These are phyloP conservation scores for Karstenula rhodostoma DNA, from an alignment of 2,329 filamentous ascomycete genomes.

Conservation along the genomic window DNA sequence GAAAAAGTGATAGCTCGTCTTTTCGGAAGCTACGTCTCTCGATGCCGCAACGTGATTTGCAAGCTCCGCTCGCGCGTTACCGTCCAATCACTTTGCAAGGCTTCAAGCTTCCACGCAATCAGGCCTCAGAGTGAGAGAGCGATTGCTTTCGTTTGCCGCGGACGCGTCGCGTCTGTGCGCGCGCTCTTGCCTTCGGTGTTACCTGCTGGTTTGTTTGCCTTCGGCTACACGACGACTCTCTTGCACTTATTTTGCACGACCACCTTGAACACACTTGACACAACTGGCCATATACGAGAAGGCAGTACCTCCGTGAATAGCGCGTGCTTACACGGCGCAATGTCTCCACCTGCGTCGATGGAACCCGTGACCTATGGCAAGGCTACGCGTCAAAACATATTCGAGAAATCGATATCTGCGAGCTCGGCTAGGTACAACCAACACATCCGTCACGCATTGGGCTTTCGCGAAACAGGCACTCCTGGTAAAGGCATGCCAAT, in stretches of 20 bases:
- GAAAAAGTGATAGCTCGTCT: neutral
- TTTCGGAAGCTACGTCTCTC: neutral
- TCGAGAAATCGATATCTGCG: neutral
- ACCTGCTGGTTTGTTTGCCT: constrained; percentile 7
- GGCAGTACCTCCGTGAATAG: neutral
- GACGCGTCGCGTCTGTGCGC: neutral
- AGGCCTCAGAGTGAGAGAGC: neutral
- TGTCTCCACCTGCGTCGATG: neutral
- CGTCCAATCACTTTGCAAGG: neutral
- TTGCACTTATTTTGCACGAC: neutral
- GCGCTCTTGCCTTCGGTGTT: neutral
- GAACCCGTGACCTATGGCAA: neutral
- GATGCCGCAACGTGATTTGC: neutral
- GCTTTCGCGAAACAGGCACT: constrained; percentile 10
- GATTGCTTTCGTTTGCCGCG: neutral
- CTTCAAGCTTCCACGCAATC: neutral
- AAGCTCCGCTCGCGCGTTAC: neutral
- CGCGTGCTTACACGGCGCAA: neutral
- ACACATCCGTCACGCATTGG: constrained; percentile 8
- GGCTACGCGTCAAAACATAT: constrained; percentile 4
- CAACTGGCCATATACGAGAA: neutral
- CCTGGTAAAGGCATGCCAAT: neutral
- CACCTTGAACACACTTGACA: neutral
- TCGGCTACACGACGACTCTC: neutral
- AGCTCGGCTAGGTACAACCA: neutral